Conservation (phyloP, 371 early-diverging fungal genomes). For the Zopfochytrium polystomum region DNA sequence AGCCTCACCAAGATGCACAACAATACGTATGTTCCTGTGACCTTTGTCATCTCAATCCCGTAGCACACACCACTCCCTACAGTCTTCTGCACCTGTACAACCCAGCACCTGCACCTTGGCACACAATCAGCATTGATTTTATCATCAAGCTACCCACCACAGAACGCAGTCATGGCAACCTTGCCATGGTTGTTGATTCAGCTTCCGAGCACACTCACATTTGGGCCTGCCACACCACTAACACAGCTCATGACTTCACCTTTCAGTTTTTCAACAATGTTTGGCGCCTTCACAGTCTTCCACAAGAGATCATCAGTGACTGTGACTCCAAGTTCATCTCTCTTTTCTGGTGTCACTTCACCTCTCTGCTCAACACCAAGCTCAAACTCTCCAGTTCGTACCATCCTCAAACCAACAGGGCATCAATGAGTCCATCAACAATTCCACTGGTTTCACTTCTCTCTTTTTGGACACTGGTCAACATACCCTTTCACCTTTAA, state of each 20-base stretch:
- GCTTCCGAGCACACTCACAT: too few relatives aligned
- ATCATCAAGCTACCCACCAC: neutral
- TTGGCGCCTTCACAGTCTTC: neutral
- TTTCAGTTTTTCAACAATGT: neutral
- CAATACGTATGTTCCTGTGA: neutral
- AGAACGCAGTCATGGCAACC: neutral
- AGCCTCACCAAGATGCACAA: neutral
- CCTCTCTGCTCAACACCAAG: too few relatives aligned
- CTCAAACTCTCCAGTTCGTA: conserved; percentile 21
- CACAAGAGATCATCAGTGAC: neutral
- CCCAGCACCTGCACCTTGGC: neutral
- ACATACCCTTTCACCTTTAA: too few relatives aligned
- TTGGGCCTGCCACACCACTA: too few relatives aligned
- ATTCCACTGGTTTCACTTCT: too few relatives aligned
- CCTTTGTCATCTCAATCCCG: neutral
- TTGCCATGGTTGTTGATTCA: neutral
- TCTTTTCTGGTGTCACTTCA: neutral
- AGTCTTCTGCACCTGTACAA: neutral
- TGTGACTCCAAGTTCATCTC: neutral
- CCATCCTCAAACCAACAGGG: too few relatives aligned
- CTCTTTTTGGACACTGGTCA: too few relatives aligned
- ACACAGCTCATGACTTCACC: neutral
- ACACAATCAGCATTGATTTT: neutral
- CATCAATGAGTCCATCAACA: too few relatives aligned
- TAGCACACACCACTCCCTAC: neutral